Conservation (phyloP, 495 filamentous ascomycete genomes). For the Podospora pseudopauciseta region DNA sequence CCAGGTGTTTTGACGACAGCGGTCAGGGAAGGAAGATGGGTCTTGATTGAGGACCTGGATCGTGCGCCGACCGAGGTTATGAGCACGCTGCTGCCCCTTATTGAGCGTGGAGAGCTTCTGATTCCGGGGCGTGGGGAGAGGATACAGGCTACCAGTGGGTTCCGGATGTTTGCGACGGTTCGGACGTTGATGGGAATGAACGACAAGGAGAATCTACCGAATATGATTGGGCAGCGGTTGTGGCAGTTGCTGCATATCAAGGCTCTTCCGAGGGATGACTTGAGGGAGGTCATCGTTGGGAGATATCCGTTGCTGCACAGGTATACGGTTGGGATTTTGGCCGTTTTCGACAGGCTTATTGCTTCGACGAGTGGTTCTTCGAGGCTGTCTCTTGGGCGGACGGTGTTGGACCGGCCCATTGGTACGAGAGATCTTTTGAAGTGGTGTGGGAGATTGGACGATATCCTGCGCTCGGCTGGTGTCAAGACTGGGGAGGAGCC, state of each 20-base stretch:
- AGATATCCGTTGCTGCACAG: slow-evolving; percentile 66
- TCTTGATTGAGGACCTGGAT: slow-evolving; percentile 94
- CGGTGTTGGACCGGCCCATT: slow-evolving; percentile 53
- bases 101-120: slow-evolving; percentile 80
- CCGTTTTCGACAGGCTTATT: slow-evolving; percentile 68
- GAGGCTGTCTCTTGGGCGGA: slow-evolving; percentile 53
- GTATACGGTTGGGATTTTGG: slow-evolving; percentile 67
- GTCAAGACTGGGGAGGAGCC: slow-evolving; percentile 69
- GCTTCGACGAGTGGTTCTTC: slow-evolving; percentile 47
- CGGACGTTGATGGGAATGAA: slow-evolving; percentile 68
- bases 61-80: slow-evolving; percentile 94
- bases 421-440: slow-evolving; percentile 84
- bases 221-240: slow-evolving; percentile 69
- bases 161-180: slow-evolving; percentile 87
- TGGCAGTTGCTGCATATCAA: slow-evolving; percentile 73
- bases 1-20: slow-evolving; percentile 93
- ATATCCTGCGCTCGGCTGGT: slow-evolving; percentile 53
- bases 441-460: slow-evolving; percentile 73
- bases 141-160: slow-evolving; percentile 75
- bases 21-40: slow-evolving; percentile 89
- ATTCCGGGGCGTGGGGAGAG: slow-evolving; percentile 83
- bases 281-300: slow-evolving; percentile 65
- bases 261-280: slow-evolving; percentile 64
- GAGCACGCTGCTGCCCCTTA: slow-evolving; percentile 82
- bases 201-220: slow-evolving; percentile 61